phyloP scores from a whole-genome alignment of 805 yeast species.

The Sugiyamaella lignohabitans region DNA sequence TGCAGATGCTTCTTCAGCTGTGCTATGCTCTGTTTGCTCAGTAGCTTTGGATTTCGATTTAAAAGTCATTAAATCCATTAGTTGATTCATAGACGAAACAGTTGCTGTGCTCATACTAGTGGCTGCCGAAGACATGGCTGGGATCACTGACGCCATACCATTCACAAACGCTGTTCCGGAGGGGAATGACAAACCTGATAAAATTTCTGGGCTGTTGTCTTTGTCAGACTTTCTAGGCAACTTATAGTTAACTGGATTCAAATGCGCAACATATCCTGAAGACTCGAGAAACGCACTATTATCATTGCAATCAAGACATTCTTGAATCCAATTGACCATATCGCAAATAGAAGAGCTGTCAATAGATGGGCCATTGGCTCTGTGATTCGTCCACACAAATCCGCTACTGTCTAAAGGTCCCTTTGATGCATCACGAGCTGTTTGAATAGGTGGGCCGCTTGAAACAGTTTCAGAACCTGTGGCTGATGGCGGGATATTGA shows the following conservation, averaged over 20 bases:
- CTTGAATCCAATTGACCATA: constrained; percentile 20
- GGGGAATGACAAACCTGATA: not conserved
- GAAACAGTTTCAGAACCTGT: too few relatives aligned
- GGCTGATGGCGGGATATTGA: not conserved
- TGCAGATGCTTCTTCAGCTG: not conserved
- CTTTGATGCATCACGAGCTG: too few relatives aligned
- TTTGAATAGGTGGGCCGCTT: too few relatives aligned
- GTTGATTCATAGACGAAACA: constrained; percentile 10
- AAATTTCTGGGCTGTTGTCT: not conserved
- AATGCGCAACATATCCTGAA: constrained; percentile 22
- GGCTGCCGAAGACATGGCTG: not conserved
- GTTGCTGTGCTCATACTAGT: constrained; percentile 11
- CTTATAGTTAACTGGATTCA: constrained; percentile 3
- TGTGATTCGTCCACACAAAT: constrained; percentile 17
- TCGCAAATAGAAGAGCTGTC: constrained; percentile 13
- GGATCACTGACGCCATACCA: not conserved
- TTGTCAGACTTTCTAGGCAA: too few relatives aligned
- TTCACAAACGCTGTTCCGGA: constrained; percentile 6
- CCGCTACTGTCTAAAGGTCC: constrained; percentile 16
- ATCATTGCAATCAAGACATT: constrained; percentile 19
- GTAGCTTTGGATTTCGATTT: constrained; percentile 1
- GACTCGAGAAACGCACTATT: constrained; percentile 18
- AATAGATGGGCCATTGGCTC: not conserved
- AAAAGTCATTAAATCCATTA: constrained; percentile 11
- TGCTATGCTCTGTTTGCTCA: not conserved